Percentiles rank a stretch among this genome's conserved stretches.
phyloP scores from a whole-genome alignment of 2,329 filamentous ascomycete genomes.

The Seiridium cupressi region DNA sequence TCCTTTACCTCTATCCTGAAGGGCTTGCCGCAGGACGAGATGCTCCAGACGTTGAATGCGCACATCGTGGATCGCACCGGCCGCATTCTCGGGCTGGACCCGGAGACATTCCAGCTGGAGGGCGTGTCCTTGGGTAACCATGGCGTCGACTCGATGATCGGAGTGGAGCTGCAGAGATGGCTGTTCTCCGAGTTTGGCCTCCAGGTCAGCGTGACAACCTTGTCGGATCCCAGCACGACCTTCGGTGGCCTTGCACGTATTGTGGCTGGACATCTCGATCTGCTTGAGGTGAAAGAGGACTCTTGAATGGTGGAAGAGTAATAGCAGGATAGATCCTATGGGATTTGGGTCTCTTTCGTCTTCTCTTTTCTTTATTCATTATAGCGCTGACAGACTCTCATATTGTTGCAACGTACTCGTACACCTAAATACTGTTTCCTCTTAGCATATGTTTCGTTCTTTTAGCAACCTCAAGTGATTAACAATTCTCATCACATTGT shows the following conservation, averaged over 20 bases:
- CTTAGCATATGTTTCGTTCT: too few species aligned
- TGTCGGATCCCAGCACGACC: constrained; percentile 7
- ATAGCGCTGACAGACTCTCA: too few species aligned
- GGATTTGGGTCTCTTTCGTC: too few species aligned
- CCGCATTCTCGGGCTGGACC: constrained; percentile 5
- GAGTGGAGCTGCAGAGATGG: constrained; percentile 7
- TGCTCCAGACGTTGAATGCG: neutral
- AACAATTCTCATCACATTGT: too few species aligned
- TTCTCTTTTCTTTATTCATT: too few species aligned
- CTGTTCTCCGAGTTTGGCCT: constrained; percentile 10
- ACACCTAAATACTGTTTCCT: too few species aligned
- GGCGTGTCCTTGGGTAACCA: constrained; percentile 5
- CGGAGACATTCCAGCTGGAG: constrained; percentile 9
- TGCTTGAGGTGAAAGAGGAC: too few species aligned
- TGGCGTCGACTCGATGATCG: constrained; percentile 9
- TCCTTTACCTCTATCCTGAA: neutral
- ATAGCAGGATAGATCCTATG: too few species aligned
- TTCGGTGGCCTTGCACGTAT: neutral
- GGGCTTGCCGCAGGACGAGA: constrained; percentile 1
- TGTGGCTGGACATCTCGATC: neutral
- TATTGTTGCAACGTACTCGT: too few species aligned
- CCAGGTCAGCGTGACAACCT: neutral
- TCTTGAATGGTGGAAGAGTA: too few species aligned
- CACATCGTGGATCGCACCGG: constrained; percentile 8
- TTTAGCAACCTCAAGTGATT: too few species aligned